These are phyloP conservation scores for Wallacemonas sp. DNA, from an alignment of 208 protist species.

Conservation along the genomic window DNA sequence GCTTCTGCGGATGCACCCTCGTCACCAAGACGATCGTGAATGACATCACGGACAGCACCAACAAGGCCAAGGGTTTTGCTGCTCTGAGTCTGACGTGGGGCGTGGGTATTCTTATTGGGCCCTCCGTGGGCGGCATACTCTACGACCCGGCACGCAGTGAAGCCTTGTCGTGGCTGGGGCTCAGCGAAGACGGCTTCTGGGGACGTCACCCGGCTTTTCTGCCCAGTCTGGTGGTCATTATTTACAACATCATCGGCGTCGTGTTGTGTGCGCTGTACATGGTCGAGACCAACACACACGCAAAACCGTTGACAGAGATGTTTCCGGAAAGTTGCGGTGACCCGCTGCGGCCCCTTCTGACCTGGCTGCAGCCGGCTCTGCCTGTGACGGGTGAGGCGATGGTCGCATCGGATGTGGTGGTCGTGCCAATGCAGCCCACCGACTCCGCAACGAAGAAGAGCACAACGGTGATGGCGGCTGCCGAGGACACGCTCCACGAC, in stretches of 20 bases:
- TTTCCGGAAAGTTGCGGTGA: conserved; percentile 17
- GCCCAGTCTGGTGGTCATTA: conserved; percentile 46
- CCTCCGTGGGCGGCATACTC: conserved; percentile 61
- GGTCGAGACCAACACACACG: conserved; percentile 32
- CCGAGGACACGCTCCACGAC: too few species aligned
- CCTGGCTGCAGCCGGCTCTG: conserved; percentile 31
- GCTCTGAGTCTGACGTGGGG: conserved; percentile 95
- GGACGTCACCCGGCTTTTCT: conserved; percentile 64
- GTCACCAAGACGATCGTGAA: conserved; percentile 81
- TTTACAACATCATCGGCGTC: conserved; percentile 60
- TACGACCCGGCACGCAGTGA: conserved; percentile 57
- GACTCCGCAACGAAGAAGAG: too few species aligned
- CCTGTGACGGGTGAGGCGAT: background rate
- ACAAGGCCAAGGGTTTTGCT: conserved; percentile 92
- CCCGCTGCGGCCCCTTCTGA: conserved; percentile 19
- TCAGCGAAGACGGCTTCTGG: conserved; percentile 37
- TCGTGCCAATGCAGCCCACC: too few species aligned
- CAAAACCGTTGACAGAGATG: conserved; percentile 22
- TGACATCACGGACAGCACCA: conserved; percentile 78
- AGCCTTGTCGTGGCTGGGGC: conserved; percentile 20
- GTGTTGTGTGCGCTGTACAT: conserved; percentile 40
- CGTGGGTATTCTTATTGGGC: conserved; percentile 68
- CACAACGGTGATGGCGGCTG: too few species aligned
- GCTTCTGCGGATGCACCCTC: conserved; percentile 63
- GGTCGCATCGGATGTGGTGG: background rate